These are phyloP conservation scores for Rutstroemia sp. DNA, from an alignment of 2,329 filamentous ascomycete species.

Conservation along the genomic window DNA sequence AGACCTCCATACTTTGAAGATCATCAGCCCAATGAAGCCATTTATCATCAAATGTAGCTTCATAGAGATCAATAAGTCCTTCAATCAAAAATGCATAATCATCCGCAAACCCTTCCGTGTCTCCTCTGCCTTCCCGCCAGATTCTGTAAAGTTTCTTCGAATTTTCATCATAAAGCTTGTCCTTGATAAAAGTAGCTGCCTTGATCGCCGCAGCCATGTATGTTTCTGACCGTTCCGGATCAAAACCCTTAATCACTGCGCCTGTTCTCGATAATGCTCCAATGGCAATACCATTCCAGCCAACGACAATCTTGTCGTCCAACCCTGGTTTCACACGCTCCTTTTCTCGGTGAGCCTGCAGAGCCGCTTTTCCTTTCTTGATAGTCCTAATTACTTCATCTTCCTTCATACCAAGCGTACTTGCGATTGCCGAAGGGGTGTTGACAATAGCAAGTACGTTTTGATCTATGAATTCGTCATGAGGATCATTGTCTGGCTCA, in stretches of 20 bases:
- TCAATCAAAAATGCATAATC: constrained; percentile 88
- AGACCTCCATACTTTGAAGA: constrained; percentile 55
- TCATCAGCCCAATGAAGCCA: constrained; percentile 76
- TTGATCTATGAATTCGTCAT: constrained; percentile 91
- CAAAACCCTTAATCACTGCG: constrained; percentile 55
- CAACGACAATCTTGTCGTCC: constrained; percentile 82
- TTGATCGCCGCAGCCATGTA: constrained; percentile 61
- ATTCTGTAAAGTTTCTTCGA: constrained; percentile 63
- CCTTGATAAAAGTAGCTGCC: constrained; percentile 64
- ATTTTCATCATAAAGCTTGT: constrained; percentile 61
- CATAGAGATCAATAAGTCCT: constrained; percentile 77
- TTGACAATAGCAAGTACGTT: constrained; percentile 74
- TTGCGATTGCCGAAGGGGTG: constrained; percentile 60
- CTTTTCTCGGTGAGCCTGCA: constrained; percentile 64
- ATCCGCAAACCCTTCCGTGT: constrained; percentile 73
- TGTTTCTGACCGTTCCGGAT: constrained; percentile 46
- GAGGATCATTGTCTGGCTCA: constrained; percentile 70
- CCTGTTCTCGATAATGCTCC: constrained; percentile 70
- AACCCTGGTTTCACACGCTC: constrained; percentile 70
- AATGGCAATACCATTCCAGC: constrained; percentile 86
- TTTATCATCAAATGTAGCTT: constrained; percentile 67
- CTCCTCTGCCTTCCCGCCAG: constrained; percentile 59
- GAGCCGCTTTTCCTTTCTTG: constrained; percentile 55
- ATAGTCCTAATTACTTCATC: constrained; percentile 63
- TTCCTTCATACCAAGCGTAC: constrained; percentile 65